Evolutionary conservation across 2,329 filamentous ascomycete genomes (phyloP).

Genomic region (Stromatinia cepivora): DNA sequence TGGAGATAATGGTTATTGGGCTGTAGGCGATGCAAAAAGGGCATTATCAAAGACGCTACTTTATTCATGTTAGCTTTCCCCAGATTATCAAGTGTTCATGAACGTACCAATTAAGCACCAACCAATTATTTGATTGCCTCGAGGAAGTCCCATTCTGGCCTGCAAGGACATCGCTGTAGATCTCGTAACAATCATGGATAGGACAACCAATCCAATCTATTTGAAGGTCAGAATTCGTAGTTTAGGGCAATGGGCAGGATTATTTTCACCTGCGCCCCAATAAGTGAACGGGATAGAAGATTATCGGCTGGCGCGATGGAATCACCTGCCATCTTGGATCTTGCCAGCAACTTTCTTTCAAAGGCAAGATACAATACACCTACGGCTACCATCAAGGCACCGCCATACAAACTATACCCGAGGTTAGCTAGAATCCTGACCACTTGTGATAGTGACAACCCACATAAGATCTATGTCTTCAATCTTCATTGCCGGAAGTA

Average conservation of each 20-base stretch:
- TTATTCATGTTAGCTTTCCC: slow-evolving; percentile 10
- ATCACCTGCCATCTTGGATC: slow-evolving; percentile 33
- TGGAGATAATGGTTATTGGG: slow-evolving; percentile 89
- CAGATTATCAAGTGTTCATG: slow-evolving; percentile 21
- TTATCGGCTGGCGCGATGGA: slow-evolving; percentile 44
- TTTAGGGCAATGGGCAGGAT: background rate
- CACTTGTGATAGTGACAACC: slow-evolving; percentile 37
- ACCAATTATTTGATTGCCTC: slow-evolving; percentile 83
- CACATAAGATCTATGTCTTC: slow-evolving; percentile 77
- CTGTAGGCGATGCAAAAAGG: slow-evolving; percentile 76
- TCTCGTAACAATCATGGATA: slow-evolving; percentile 82
- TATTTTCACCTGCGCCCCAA: slow-evolving; percentile 62
- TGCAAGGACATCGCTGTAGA: slow-evolving; percentile 85
- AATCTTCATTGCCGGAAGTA: slow-evolving; percentile 81
- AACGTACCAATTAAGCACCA: slow-evolving; percentile 73
- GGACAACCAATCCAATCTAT: slow-evolving; percentile 68
- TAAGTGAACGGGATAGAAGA: slow-evolving; percentile 56
- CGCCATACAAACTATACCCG: slow-evolving; percentile 66
- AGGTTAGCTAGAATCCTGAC: slow-evolving; percentile 26
- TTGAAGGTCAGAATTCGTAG: slow-evolving; percentile 43
- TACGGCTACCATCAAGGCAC: slow-evolving; percentile 71
- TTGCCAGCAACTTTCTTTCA: slow-evolving; percentile 55
- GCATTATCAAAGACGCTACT: slow-evolving; percentile 75
- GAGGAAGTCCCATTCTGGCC: slow-evolving; percentile 78
- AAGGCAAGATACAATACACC: slow-evolving; percentile 79